These are phyloP conservation scores for Ustilago bromivora DNA, from an alignment of 1,284 basidiomycete species.

Conservation along the genomic window DNA sequence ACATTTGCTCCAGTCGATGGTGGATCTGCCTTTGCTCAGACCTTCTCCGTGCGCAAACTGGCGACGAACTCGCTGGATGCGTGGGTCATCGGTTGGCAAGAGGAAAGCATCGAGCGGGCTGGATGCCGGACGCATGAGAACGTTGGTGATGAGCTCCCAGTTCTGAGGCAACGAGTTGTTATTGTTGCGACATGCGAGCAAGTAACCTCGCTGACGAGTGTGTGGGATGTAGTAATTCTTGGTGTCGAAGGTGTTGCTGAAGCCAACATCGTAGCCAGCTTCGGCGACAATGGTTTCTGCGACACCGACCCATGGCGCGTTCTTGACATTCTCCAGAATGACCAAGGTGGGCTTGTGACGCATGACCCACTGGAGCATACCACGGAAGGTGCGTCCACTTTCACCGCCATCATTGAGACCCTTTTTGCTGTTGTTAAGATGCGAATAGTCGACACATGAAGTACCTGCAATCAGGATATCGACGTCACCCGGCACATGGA, in stretches of 20 bases:
- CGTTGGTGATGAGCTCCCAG: slow-evolving; percentile 79
- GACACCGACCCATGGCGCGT: slow-evolving; percentile 86
- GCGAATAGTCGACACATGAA: slow-evolving; percentile 95
- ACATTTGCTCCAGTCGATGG: slow-evolving; percentile 87
- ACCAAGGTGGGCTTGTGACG: slow-evolving; percentile 88
- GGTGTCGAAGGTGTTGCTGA: slow-evolving; percentile 78
- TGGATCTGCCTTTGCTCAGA: slow-evolving; percentile 65
- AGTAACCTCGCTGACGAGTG: slow-evolving; percentile 72
- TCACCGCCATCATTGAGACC: slow-evolving; percentile 70
- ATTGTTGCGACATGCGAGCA: slow-evolving; percentile 55
- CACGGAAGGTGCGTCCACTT: slow-evolving; percentile 66
- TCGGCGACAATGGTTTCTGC: slow-evolving; percentile 79
- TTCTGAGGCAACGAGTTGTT: slow-evolving; percentile 70
- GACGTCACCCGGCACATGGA: slow-evolving; percentile 87
- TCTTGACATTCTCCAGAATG: slow-evolving; percentile 92
- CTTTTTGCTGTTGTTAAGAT: slow-evolving; percentile 92
- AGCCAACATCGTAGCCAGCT: slow-evolving; percentile 82
- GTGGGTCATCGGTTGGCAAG: slow-evolving; percentile 87
- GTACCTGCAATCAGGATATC: slow-evolving; percentile 89
- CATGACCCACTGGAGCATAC: slow-evolving; percentile 92
- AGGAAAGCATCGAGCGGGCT: slow-evolving; percentile 90
- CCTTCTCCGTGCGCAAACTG: slow-evolving; percentile 72
- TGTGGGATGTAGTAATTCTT: slow-evolving; percentile 95
- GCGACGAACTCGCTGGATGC: slow-evolving; percentile 84
- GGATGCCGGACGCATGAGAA: slow-evolving; percentile 84